phyloP scores from a whole-genome alignment of 345 rosid species.

The Citrus hindsii region DNA sequence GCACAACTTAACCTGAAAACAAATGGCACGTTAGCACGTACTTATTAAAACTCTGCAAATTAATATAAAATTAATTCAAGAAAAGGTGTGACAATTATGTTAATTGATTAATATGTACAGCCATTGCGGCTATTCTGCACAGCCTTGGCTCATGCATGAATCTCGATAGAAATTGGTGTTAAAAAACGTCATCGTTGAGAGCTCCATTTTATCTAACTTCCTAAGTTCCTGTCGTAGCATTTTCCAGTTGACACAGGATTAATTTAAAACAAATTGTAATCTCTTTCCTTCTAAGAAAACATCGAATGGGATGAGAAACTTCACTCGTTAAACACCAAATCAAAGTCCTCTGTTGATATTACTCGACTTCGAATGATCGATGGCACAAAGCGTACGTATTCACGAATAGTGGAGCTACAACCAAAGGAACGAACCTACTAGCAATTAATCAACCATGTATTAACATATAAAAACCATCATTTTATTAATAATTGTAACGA shows the following conservation, averaged over 20 bases:
- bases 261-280: background rate
- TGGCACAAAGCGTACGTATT: no score
- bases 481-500: background rate
- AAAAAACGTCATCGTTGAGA: slow-evolving; percentile 35
- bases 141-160: slow-evolving; percentile 19
- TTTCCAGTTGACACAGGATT: slow-evolving; percentile 11
- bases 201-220: slow-evolving; percentile 44
- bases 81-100: background rate
- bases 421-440: no score
- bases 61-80: background rate
- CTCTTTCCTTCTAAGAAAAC: no score
- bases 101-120: background rate
- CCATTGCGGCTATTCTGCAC: background rate
- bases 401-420: no score
- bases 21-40: background rate
- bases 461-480: background rate
- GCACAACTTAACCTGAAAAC: slow-evolving; percentile 9
- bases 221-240: background rate
- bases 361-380: no score
- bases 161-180: slow-evolving; percentile 9
- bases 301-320: no score
- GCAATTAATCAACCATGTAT: no score
- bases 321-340: no score
- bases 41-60: no score
- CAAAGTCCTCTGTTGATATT: no score